Percentiles rank a stretch among this genome's conserved stretches.
These are phyloP conservation scores for Candida quercuum DNA, from an alignment of 805 yeast species.

Conservation along the genomic window DNA sequence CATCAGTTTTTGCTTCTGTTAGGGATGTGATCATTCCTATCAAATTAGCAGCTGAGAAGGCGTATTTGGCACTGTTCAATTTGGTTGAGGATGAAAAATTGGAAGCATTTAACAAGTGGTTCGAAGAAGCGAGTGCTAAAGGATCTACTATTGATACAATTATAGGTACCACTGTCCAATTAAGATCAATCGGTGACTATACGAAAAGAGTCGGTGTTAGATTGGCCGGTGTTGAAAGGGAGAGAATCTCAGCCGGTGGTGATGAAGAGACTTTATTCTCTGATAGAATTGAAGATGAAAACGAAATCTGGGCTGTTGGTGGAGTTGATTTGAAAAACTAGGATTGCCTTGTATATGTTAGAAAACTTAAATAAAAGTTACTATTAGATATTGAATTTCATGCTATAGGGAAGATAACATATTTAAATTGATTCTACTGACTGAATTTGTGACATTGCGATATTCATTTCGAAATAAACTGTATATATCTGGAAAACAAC, in stretches of 20 bases:
- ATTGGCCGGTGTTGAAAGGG: slow-evolving; percentile 82
- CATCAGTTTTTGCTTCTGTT: slow-evolving; percentile 74
- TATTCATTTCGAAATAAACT: too few species aligned
- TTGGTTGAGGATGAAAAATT: slow-evolving; percentile 62
- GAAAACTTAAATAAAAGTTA: background rate
- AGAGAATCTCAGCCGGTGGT: slow-evolving; percentile 84
- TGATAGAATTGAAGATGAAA: slow-evolving; percentile 81
- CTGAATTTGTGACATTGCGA: too few species aligned
- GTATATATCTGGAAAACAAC: too few species aligned
- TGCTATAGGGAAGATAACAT: background rate
- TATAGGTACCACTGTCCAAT: slow-evolving; percentile 45
- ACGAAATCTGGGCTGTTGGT: slow-evolving; percentile 86
- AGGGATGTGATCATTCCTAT: slow-evolving; percentile 89
- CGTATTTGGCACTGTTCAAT: slow-evolving; percentile 66
- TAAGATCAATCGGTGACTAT: slow-evolving; percentile 82
- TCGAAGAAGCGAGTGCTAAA: slow-evolving; percentile 33
- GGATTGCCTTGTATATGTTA: background rate
- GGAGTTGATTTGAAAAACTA: slow-evolving; percentile 43
- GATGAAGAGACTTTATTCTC: slow-evolving; percentile 80
- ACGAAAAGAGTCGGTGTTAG: slow-evolving; percentile 86
- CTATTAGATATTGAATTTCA: background rate
- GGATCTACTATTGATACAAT: slow-evolving; percentile 33
- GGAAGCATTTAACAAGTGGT: slow-evolving; percentile 60
- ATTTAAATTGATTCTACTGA: too few species aligned
- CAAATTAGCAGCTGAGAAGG: slow-evolving; percentile 91